Evolutionary conservation across 2,329 filamentous ascomycete genomes (phyloP), one percentile per base, ranked within the genome.

Genomic region (Clonostachys byssicola): DNA sequence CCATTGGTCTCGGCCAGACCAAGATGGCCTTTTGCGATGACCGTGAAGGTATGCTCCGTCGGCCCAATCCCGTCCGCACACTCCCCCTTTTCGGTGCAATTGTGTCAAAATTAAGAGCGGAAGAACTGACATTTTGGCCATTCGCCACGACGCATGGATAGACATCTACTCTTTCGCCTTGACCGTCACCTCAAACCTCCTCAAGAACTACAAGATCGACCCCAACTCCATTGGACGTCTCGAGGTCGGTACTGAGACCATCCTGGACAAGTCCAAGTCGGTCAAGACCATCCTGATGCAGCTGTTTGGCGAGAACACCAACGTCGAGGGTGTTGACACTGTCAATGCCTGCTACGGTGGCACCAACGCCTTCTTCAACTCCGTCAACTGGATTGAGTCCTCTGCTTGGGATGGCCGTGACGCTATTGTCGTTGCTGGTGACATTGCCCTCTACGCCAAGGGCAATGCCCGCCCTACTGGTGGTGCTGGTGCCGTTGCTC

Each of bases 21-120:
- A 90, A 88, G 75, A 94, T 94, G 89, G 86, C 84, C 77, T 94
- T 94, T 74, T 92, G 89, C 68, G 89, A 94, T 71, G 89, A 94
- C 64, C 84, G 88, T 64, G 89, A 94, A 76, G 88, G 88, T 91
- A 67, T 68, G 75, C 68, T 46, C 42, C 45, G 42, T 45, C 47
- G 51, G 43, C 49, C 48, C 47, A 47, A 48, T 49, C 40, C 42
- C 45, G 44, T 36, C 45, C 45, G 13, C 33, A 18, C 23, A 8
- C 39, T n/a, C 34, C 41, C 35, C 47, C 51, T 50, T 39, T n/a
- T 18, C 14, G 17, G 36, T 39, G 36, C 12, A 39, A 18, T n/a
- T 39, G 23, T 30, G 23, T 30, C 8, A 30, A 30, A 30, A 30
- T 18, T 18, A 18, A 39, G 36, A n/a, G 36, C 14, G 12, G 36